These are phyloP conservation scores for Chytriomyces sp. DNA, from an alignment of 192 early-diverging fungal species.

Conservation along the genomic window DNA sequence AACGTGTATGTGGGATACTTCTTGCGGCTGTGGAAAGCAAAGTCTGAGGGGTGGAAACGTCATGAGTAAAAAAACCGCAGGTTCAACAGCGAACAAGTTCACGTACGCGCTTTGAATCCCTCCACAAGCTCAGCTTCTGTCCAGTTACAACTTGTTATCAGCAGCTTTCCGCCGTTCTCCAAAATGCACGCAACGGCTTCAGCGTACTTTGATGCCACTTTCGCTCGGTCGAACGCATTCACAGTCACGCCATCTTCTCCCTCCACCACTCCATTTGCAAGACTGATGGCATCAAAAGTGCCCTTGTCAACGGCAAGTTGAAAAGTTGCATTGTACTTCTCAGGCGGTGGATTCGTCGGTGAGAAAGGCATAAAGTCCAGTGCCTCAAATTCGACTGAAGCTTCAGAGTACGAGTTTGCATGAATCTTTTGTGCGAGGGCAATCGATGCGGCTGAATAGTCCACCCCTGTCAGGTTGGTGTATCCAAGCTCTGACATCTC, in stretches of 20 bases:
- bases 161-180: constrained; percentile 66
- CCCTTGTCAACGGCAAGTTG: constrained; percentile 86
- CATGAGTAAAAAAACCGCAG: not conserved
- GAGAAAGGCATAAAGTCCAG: constrained; percentile 45
- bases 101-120: constrained; percentile 63
- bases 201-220: constrained; percentile 52
- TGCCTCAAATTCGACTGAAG: constrained; percentile 38
- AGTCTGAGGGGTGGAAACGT: constrained; percentile 42
- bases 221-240: constrained; percentile 6
- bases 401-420: constrained; percentile 42
- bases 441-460: constrained; percentile 83
- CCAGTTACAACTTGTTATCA: constrained; percentile 96
- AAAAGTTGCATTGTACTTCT: constrained; percentile 27
- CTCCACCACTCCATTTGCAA: constrained; percentile 51
- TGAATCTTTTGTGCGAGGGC: constrained; percentile 69
- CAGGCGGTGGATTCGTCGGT: not conserved
- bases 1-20: constrained; percentile 86
- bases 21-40: constrained; percentile 72
- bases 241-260: constrained; percentile 26
- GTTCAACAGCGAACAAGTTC: constrained; percentile 1
- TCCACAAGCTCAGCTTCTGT: constrained; percentile 82
- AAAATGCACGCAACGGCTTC: constrained; percentile 68
- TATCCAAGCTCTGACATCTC: constrained; percentile 72
- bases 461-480: constrained; percentile 77
- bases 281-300: constrained; percentile 90